Conservation (phyloP, 2,329 filamentous ascomycete genomes). For the Cladophialophora carrionii region DNA sequence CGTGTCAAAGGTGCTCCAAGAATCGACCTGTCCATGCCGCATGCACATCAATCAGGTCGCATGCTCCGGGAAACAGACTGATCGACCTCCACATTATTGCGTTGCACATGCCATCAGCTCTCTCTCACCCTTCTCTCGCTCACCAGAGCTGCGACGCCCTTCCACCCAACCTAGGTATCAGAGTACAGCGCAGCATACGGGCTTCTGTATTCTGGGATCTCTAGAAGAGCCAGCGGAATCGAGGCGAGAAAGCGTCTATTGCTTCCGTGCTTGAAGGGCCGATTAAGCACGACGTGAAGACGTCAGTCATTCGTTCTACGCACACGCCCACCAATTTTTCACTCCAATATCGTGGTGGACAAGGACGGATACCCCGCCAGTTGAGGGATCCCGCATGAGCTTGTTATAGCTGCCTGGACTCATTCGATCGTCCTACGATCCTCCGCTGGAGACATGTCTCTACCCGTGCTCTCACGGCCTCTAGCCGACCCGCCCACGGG, state of each 20-base stretch:
- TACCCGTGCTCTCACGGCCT: constrained; percentile 53
- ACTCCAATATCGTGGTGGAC: not conserved
- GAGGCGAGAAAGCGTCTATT: constrained; percentile 7
- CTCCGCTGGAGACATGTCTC: constrained; percentile 28
- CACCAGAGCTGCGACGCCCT: constrained; percentile 19
- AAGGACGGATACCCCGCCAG: not conserved
- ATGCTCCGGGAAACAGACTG: constrained; percentile 23
- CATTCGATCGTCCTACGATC: not conserved
- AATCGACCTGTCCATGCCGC: constrained; percentile 19
- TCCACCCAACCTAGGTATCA: not conserved
- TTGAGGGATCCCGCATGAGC: constrained; percentile 15
- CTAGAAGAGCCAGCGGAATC: not conserved
- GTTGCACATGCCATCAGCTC: constrained; percentile 15
- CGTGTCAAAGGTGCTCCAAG: constrained; percentile 22
- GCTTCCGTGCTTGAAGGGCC: constrained; percentile 1
- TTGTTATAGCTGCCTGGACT: constrained; percentile 10
- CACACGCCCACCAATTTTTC: constrained; percentile 2
- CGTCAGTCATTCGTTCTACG: not conserved
- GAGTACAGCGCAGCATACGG: constrained; percentile 9
- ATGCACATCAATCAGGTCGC: constrained; percentile 24
- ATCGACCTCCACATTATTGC: constrained; percentile 23
- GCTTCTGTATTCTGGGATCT: constrained; percentile 9
- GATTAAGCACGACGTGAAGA: not conserved
- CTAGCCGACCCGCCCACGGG: constrained; percentile 69
- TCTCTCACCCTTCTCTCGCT: constrained; percentile 17